phyloP scores from a whole-genome alignment of 2,329 filamentous ascomycete genomes.

The Phialocephala sp. region DNA sequence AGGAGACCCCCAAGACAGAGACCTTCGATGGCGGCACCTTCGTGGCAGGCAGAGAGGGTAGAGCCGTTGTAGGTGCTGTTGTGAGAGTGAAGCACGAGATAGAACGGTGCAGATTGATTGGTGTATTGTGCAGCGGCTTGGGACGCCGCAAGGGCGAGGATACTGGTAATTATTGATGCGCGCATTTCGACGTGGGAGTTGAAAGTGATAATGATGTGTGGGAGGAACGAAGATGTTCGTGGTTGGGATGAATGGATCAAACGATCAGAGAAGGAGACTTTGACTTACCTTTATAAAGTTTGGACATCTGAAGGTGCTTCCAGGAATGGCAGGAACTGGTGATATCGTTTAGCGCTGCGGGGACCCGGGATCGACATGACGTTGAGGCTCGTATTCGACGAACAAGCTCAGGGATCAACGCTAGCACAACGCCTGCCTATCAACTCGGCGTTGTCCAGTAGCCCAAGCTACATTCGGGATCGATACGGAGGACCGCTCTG shows the following conservation, averaged over 20 bases:
- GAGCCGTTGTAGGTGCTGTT: conserved; percentile 47
- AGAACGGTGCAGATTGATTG: conserved; percentile 51
- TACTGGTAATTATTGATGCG: conserved; percentile 27
- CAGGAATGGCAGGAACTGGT: conserved; percentile 9
- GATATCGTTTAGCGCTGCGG: conserved; percentile 11
- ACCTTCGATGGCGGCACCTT: conserved; percentile 54
- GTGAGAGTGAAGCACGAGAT: conserved; percentile 47
- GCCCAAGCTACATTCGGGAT: not conserved
- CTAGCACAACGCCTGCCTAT: not conserved
- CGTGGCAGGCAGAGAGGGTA: conserved; percentile 51
- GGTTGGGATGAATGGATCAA: conserved; percentile 3
- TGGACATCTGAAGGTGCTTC: not conserved
- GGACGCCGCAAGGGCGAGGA: conserved; percentile 30
- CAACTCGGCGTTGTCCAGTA: not conserved
- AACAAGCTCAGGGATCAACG: conserved; percentile 11
- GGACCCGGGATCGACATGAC: conserved; percentile 11
- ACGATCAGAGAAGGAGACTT: not conserved
- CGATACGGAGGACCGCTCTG: not conserved
- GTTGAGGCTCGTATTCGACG: conserved; percentile 14
- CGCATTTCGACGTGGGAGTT: conserved; percentile 32
- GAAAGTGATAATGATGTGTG: conserved; percentile 6
- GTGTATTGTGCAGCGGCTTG: conserved; percentile 38
- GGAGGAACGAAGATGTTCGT: not conserved
- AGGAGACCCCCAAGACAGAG: conserved; percentile 46
- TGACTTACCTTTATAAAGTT: not conserved